Evolutionary conservation across 2,329 filamentous ascomycete genomes (phyloP).

Genomic region (Pseudogymnoascus sp.): DNA sequence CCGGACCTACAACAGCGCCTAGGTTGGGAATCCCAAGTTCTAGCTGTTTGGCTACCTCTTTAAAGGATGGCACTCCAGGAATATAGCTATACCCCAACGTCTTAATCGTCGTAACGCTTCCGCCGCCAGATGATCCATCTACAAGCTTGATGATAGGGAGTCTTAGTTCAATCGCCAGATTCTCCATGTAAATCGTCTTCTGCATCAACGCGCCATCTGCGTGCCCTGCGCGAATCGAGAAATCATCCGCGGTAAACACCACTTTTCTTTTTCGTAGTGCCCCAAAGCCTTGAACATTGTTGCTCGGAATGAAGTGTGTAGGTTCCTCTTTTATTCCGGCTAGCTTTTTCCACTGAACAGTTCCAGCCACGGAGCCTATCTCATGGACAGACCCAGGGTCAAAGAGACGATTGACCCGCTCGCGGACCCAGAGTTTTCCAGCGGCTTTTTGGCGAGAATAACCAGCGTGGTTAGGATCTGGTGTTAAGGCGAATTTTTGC

Average conservation of each 20-base stretch:
- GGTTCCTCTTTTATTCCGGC: slow-evolving; percentile 41
- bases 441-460: slow-evolving; percentile 58
- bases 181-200: slow-evolving; percentile 58
- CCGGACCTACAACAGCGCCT: slow-evolving; percentile 56
- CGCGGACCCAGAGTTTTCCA: slow-evolving; percentile 60
- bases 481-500: slow-evolving; percentile 47
- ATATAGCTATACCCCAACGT: slow-evolving; percentile 53
- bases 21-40: slow-evolving; percentile 60
- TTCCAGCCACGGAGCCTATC: slow-evolving; percentile 54
- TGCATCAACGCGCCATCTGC: slow-evolving; percentile 53
- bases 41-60: slow-evolving; percentile 49
- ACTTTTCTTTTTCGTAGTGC: slow-evolving; percentile 47
- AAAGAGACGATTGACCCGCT: slow-evolving; percentile 52
- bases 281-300: slow-evolving; percentile 57
- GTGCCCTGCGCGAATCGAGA: slow-evolving; percentile 56
- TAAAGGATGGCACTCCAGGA: slow-evolving; percentile 51
- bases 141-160: slow-evolving; percentile 59
- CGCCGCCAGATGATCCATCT: slow-evolving; percentile 57
- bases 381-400: slow-evolving; percentile 51
- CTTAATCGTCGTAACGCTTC: slow-evolving; percentile 54
- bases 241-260: slow-evolving; percentile 59
- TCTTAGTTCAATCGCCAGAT: slow-evolving; percentile 50
- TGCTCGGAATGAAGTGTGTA: slow-evolving; percentile 49
- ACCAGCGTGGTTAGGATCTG: slow-evolving; percentile 47
- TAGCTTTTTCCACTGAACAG: slow-evolving; percentile 50